Percentiles rank a stretch among this genome's conserved stretches.
Conservation (phyloP, 352 stramenopile genomes). For the Phytophthora vignae region DNA sequence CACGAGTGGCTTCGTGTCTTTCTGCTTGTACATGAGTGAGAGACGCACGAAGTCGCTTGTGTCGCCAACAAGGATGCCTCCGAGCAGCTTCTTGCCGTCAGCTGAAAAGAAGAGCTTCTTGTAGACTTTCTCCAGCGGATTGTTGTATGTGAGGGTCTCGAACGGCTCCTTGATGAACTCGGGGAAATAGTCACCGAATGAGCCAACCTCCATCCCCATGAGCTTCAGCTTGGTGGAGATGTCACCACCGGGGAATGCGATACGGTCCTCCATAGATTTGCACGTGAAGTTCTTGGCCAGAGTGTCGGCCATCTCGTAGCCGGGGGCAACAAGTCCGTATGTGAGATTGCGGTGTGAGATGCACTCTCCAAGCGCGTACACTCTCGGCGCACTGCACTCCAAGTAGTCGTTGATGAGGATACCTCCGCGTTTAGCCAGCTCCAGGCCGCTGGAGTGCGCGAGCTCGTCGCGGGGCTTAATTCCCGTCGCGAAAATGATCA, state of each 20-base stretch:
- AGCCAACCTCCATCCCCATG: conserved; percentile 94
- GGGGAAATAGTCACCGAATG: conserved; percentile 87
- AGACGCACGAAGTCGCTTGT: conserved; percentile 91
- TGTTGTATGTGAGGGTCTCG: conserved; percentile 89
- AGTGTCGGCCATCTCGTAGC: conserved; percentile 92
- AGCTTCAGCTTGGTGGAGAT: conserved; percentile 95
- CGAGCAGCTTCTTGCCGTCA: conserved; percentile 73
- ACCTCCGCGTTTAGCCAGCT: conserved; percentile 83
- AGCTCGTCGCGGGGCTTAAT: conserved; percentile 94
- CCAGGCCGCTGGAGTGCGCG: conserved; percentile 64
- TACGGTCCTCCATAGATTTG: conserved; percentile 29
- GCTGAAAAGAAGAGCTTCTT: conserved; percentile 94
- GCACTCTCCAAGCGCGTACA: conserved; percentile 93
- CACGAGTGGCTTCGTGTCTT: conserved; percentile 59
- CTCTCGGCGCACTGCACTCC: conserved; percentile 69
- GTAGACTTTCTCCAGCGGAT: conserved; percentile 90
- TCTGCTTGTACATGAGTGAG: conserved; percentile 63
- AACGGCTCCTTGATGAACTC: conserved; percentile 81
- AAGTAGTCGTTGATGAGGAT: conserved; percentile 92
- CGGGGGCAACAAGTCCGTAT: conserved; percentile 93
- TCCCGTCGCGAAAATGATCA: conserved; percentile 92
- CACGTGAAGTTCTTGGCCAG: conserved; percentile 83
- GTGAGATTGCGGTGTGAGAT: conserved; percentile 92
- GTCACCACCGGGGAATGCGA: conserved; percentile 86
- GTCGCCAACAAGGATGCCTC: conserved; percentile 93